Evolutionary conservation across 345 rosid species (phyloP), one percentile per base, ranked within the genome.

Genomic region (Boechera divaricarpa): DNA sequence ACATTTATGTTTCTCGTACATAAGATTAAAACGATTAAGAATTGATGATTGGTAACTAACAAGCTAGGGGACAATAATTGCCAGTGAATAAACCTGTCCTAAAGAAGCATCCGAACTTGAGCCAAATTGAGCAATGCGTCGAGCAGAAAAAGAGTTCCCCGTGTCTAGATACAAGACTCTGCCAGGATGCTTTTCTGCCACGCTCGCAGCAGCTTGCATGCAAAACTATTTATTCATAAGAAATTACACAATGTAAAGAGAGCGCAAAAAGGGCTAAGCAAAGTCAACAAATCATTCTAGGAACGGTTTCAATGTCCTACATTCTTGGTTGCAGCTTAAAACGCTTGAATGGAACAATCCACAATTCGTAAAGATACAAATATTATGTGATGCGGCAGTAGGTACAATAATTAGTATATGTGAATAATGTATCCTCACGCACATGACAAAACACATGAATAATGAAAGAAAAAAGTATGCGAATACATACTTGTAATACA

Each of bases 81-180:
- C 9, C 44, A 47, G 75, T 35, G 38, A 26, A 61, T 31, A 29
- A 67, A 90, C 92, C 92, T 85, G 72, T 49, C 56, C 35, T 73
- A 63, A 73, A 29, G 74, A 68, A 74, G 82, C 63, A 62, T 66
- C 79, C 55, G 79, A 77, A 61, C 65, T 75, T 67, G 63, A 72
- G 38, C 81, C 65, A 59, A 87, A 85, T 18, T 81, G 82, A 62
- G 86, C 82, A 64, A 88, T 78, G 36, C 90, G 86, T 72, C 73
- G 86, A 28, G 94, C 83, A 3, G 97, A 93, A 85, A 90, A 93
- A 3, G 98, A 87, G 85, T 89, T 89, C 56, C 97, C 84, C 6
- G 98, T 91, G 78, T 93, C 98, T 51, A 92, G 1, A 71, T 89
- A 91, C 35, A 85, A 72, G 58, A 89, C 89, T 18, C 69, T 36